phyloP scores from a whole-genome alignment of 2,329 filamentous ascomycete genomes.

The Bipolaris sorokiniana region DNA sequence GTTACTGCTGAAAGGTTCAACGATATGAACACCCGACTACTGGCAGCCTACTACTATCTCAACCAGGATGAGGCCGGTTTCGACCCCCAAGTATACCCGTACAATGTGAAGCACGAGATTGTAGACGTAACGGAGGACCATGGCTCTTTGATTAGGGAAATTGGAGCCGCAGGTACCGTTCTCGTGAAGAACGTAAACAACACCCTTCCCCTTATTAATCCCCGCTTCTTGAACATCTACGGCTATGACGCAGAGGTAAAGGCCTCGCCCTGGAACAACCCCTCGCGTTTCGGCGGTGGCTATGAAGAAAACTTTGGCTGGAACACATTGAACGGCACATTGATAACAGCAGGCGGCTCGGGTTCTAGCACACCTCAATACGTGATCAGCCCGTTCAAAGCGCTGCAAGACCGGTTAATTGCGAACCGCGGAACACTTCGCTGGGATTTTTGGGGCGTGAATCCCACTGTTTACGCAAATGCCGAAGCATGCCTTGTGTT shows the following conservation, averaged over 20 bases:
- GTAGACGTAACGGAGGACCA: constrained; percentile 54
- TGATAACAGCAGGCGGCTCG: constrained; percentile 47
- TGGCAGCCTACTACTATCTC: constrained; percentile 43
- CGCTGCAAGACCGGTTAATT: constrained; percentile 42
- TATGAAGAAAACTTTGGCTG: constrained; percentile 50
- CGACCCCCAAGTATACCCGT: constrained; percentile 30
- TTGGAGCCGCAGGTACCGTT: constrained; percentile 50
- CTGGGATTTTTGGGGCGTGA: constrained; percentile 45
- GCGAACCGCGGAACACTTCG: constrained; percentile 41
- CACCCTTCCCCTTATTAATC: constrained; percentile 58
- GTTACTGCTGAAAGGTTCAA: constrained; percentile 32
- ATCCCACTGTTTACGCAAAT: constrained; percentile 38
- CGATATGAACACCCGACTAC: constrained; percentile 40
- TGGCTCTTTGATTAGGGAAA: constrained; percentile 48
- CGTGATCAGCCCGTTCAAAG: constrained; percentile 51
- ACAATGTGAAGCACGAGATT: constrained; percentile 50
- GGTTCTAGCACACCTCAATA: constrained; percentile 50
- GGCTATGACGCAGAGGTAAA: constrained; percentile 50
- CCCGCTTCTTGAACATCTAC: constrained; percentile 48
- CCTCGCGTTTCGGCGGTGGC: constrained; percentile 46
- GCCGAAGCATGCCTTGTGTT: constrained; percentile 61
- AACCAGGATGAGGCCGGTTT: constrained; percentile 48
- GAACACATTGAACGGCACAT: constrained; percentile 51
- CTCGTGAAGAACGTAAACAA: constrained; percentile 61
- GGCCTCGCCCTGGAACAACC: constrained; percentile 47